Percentiles rank a stretch among this genome's conserved stretches.
Evolutionary conservation across 192 early-diverging fungal genomes (phyloP).

Genomic region (Coemansia sp.): DNA sequence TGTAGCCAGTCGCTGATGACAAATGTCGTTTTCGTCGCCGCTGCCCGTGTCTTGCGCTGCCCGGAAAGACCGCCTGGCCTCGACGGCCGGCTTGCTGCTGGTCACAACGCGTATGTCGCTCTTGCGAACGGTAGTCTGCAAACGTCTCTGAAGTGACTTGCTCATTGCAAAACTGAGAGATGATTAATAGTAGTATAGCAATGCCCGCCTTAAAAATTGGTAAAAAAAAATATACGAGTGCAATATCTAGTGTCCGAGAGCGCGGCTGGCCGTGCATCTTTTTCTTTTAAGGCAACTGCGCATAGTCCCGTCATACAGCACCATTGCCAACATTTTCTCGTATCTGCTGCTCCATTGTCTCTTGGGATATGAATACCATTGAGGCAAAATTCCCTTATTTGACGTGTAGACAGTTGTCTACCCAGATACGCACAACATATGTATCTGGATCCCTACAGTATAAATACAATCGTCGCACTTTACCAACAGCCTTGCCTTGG

Average conservation of each 20-base stretch:
- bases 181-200: neutral
- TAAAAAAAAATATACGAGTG: neutral
- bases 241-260: neutral
- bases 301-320: neutral
- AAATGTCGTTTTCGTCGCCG: constrained; percentile 39
- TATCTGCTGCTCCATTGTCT: neutral
- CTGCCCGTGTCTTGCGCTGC: constrained; percentile 40
- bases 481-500: neutral
- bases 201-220: neutral
- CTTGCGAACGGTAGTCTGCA: constrained; percentile 37
- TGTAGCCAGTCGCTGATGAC: constrained; percentile 44
- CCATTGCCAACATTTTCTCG: neutral
- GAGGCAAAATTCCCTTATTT: neutral
- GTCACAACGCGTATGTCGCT: constrained; percentile 49
- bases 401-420: neutral
- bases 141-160: constrained; percentile 25
- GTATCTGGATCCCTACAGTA: neutral
- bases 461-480: neutral
- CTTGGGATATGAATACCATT: neutral
- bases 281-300: neutral
- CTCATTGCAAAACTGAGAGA: neutral
- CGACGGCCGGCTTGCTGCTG: neutral
- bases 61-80: constrained; percentile 18
- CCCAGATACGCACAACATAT: neutral
- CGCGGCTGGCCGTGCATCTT: neutral